Evolutionary conservation across 192 early-diverging fungal species (phyloP), one percentile per base, ranked within the genome.

Genomic region (Pilaira anomala): DNA sequence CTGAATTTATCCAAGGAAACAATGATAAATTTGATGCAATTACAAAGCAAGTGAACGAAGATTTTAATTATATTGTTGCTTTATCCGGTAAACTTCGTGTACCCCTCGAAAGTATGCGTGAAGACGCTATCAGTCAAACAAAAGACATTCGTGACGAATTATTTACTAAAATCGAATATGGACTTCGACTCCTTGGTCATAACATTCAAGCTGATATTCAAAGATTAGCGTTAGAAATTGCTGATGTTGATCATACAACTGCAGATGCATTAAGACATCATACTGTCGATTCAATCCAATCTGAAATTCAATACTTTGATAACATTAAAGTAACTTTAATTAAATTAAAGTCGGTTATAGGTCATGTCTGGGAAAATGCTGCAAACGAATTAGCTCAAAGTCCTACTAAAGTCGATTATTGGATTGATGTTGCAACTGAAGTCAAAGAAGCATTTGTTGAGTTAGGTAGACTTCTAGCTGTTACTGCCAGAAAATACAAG

Each of bases 51-150:
- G 18, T n/a, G 5, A 55, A 55, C 30, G 19, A 55, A 6, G 18
- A 33, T 16, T 36, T 55, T 55, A 30, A 55, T 11, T 16, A 14
- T 29, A 30, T 30, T 7, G 53, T 29, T 11, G 30, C 28, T 3
- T 33, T 55, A 28, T 26, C 53, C 2, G 53, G 53, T n/a, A n/a
- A 30, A 1, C 53, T 55, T 19, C 53, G 53, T 55, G 16, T 55
- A 4, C 53, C 53, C 11, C 28, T 55, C n/a, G 53, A 55, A 36
- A 55, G 53, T 18, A 30, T 55, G 30, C 53, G 53, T 12, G 28
- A 55, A 4, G 33, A 36, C 4, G 33, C 33, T 36, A 36, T 36
- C 11, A 36, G 33, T 36, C 33, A 36, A 36, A 36, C 33, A 3
- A 36, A 36, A 36, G 6, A 36, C 33, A 36, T 36, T 4, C 33